These are phyloP conservation scores for Ormosia emarginata DNA, from an alignment of 306 rosid genomes.

Conservation along the genomic window DNA sequence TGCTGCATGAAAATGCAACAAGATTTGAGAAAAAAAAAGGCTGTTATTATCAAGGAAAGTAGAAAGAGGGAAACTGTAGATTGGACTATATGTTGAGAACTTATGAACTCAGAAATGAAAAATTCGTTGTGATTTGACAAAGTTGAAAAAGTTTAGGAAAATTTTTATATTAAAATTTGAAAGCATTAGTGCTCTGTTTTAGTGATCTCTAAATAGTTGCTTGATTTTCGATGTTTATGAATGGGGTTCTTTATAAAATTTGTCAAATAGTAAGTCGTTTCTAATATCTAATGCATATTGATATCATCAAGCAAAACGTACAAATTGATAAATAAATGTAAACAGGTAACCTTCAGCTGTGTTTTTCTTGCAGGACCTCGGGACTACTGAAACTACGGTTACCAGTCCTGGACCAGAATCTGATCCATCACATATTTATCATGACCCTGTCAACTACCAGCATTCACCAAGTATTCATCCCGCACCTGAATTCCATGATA, in stretches of 20 bases:
- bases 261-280: no score
- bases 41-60: neutral
- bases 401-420: slow-evolving; percentile 46
- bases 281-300: neutral
- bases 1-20: neutral
- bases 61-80: neutral
- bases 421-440: slow-evolving; percentile 43
- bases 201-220: neutral
- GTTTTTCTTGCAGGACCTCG: slow-evolving; percentile 58
- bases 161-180: neutral
- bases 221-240: neutral
- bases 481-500: slow-evolving; percentile 44
- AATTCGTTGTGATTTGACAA: neutral
- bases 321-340: neutral
- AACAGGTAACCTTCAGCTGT: slow-evolving; percentile 19
- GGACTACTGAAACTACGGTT: slow-evolving; percentile 45
- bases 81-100: neutral
- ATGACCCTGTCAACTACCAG: slow-evolving; percentile 36
- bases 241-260: neutral
- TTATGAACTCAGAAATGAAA: neutral
- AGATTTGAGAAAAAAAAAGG: neutral
- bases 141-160: neutral
- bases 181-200: neutral
- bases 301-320: neutral
- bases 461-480: slow-evolving; percentile 39